Base-by-base conservation (phyloP, 2,329 filamentous ascomycete species). In the Venturiaceae sp. region DNA sequence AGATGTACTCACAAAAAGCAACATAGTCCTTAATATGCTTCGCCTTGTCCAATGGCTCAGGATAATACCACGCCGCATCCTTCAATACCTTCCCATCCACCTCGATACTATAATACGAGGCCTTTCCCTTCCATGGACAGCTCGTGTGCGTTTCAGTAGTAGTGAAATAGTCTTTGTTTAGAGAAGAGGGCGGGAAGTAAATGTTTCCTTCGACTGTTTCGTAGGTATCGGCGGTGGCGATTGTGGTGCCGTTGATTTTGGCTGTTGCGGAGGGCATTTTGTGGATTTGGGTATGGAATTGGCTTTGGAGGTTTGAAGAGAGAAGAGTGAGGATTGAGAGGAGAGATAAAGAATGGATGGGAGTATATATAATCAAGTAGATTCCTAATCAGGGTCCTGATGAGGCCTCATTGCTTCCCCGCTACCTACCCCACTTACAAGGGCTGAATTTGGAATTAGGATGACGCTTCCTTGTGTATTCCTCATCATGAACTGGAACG, bases 51-150 rank as follows among this genome's bases (percentile, higher is more conserved):
- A 71, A 70, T 1, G 81, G 75, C 44, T 75, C 65, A 2, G 80
- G 74, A 61, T 84, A 84, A 62, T 79, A 83, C 82, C 82, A 84
- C 0, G 80, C 82, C 2, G 78, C 80, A 61, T 84, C 80, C 36
- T 75, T 69, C 21, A 81, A 60, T 55, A 76, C 74, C 5, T 72
- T 72, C 39, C 75, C 78, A 55, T 77, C 75, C 9, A 77, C 71
- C 11, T 72, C 76, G 58, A 84, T 68, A 23, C 74, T 78, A 66
- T 83, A 83, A 66, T 84, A 84, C 46, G 72, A 77, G 3, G 81
- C 80, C 32, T 76, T 72, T 2, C 81, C 81, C 66, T 83, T 84
- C 80, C 80, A 83, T 0, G 76, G 75, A 59, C 81, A 84, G 53
- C 72, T 68, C 0, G 80, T 82, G 44, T 71, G 72, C 11, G 75